Base-by-base conservation (phyloP, 169 alveolate genomes). In the Besnoitia besnoiti region DNA sequence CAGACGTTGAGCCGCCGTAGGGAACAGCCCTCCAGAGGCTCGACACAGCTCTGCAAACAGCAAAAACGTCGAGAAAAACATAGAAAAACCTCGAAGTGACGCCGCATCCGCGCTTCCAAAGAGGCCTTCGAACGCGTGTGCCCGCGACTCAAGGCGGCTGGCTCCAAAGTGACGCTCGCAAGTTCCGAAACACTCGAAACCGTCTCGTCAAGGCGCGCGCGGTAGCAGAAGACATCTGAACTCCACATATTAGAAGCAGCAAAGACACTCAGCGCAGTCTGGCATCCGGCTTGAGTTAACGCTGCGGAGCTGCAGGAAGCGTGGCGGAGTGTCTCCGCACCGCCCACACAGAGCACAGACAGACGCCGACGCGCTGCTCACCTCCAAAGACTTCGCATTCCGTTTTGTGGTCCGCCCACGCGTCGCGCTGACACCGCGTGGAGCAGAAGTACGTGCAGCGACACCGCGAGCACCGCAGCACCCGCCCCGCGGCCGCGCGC, bases 381-480 rank as follows among this genome's bases (percentile, higher is more conserved):
- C 87, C 59, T 10, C 40, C 40, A 27, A 77, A 77, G 59, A 77
- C 33, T 5, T 8, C 61, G 87, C 87, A 77, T 21, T 77, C 87
- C 47, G 14, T 37, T 37, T 42, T 37, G 59, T 77, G 87, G 21
- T 77, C 59, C 1, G 87, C 10, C 87, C 87, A 77, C 42, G 55
- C 87, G 16, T 39, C 61, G 35, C 87, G 87, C 47, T 77, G 87
- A 35, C 87, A 77, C 14, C 44, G 44, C 2, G 59, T 1, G 59
- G 87, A 77, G 59, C 87, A 77, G 55, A 39, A 77, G 59, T 8
- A 77, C 7, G 87, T 77, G 59, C 87, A 77, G 3, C 55, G n/a
- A 35, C 87, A 77, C 40, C 59, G 7, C 7, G 87, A 77, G 59
- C 87, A 77, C 24, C 87, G 40, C 87, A 77, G 87, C 14, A 35